Evolutionary conservation across 441 rosid species (phyloP).

Genomic region (Erodium texanum): DNA sequence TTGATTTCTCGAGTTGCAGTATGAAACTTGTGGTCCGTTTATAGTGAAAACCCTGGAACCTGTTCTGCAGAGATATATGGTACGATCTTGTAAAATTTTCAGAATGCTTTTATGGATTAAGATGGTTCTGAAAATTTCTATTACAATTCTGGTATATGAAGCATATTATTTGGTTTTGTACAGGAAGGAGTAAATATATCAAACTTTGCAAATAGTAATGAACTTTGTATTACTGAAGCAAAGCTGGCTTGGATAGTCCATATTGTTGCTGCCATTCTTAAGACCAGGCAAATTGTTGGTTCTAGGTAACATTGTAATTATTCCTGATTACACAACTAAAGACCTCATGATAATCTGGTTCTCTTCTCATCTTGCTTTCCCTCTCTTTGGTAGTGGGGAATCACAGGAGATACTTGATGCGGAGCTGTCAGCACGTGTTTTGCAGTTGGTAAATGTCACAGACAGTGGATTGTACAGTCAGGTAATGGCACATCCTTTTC

Average conservation of each 20-base stretch:
- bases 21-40: conserved; percentile 72
- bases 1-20: conserved; percentile 44
- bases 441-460: conserved; percentile 80
- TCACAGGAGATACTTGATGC: conserved; percentile 98
- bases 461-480: conserved; percentile 92
- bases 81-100: conserved; percentile 24
- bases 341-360: neutral
- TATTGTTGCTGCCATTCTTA: conserved; percentile 86
- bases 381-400: conserved; percentile 57
- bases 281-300: conserved; percentile 79
- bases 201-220: conserved; percentile 37
- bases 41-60: conserved; percentile 90
- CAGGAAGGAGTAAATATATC: conserved; percentile 75
- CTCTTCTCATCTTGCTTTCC: conserved; percentile 3
- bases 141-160: conserved; percentile 2
- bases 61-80: conserved; percentile 86
- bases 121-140: conserved; percentile 8
- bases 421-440: conserved; percentile 93
- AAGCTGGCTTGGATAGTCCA: conserved; percentile 97
- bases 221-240: conserved; percentile 77
- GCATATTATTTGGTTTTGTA: conserved; percentile 17
- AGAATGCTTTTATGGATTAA: conserved; percentile 9
- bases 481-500: conserved; percentile 32
- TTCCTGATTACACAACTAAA: neutral
- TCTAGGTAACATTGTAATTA: conserved; percentile 50